Conservation (phyloP, 1,139 yeast species). For the Sugiyamaella novakii region DNA sequence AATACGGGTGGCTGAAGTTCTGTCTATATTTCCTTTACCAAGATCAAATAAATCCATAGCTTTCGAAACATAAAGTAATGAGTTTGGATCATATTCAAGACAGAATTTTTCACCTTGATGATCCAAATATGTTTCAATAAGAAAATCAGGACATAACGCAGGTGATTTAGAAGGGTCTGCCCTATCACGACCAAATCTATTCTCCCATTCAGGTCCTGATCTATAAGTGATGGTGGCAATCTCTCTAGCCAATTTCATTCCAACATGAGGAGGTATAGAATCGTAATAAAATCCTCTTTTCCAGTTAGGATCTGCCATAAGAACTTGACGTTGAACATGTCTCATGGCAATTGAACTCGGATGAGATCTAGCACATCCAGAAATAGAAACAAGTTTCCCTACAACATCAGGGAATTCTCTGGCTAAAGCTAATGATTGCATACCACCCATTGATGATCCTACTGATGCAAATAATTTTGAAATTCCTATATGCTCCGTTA, state of each 20-base stretch:
- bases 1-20: conserved; percentile 47
- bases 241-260: conserved; percentile 92
- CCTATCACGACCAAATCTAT: conserved; percentile 83
- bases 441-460: conserved; percentile 97
- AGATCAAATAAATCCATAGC: conserved; percentile 94
- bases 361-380: conserved; percentile 92
- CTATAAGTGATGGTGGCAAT: conserved; percentile 93
- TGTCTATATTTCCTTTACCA: conserved; percentile 53
- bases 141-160: conserved; percentile 88
- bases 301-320: conserved; percentile 96
- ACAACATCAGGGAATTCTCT: conserved; percentile 81
- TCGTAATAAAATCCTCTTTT: conserved; percentile 85
- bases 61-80: conserved; percentile 80
- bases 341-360: conserved; percentile 94
- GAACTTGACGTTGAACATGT: conserved; percentile 87
- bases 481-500: conserved; percentile 63
- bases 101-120: conserved; percentile 96
- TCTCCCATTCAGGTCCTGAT: conserved; percentile 97
- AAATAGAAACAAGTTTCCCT: conserved; percentile 68
- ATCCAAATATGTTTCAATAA: conserved; percentile 88
- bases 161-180: conserved; percentile 80
- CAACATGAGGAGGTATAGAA: conserved; percentile 83
- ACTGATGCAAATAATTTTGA: conserved; percentile 70
- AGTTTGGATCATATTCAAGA: conserved; percentile 87
- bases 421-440: conserved; percentile 90